Percentiles rank a stretch among this genome's conserved stretches.
phyloP scores from a whole-genome alignment of 495 filamentous ascomycete species.

The Xanthoparmelia taractica region DNA sequence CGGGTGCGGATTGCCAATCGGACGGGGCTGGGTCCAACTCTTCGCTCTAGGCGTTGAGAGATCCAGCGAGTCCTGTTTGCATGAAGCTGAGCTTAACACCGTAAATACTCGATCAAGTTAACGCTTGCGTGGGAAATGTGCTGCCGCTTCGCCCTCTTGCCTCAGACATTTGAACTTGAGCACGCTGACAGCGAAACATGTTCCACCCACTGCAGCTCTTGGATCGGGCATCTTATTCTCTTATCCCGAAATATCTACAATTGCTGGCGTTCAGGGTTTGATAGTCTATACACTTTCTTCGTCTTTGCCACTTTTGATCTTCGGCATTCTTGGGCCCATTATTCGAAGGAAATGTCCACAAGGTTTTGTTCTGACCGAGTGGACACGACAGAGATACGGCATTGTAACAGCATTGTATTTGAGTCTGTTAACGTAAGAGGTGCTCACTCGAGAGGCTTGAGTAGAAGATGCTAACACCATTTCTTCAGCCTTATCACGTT shows the following conservation, averaged over 20 bases:
- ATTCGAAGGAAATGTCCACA: slow-evolving; percentile 66
- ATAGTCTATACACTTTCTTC: slow-evolving; percentile 64
- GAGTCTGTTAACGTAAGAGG: slow-evolving; percentile 52
- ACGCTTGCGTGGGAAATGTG: slow-evolving; percentile 91
- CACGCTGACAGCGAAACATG: slow-evolving; percentile 30
- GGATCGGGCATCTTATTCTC: slow-evolving; percentile 71
- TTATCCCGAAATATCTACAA: slow-evolving; percentile 72
- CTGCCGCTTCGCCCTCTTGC: slow-evolving; percentile 56
- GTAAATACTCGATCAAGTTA: slow-evolving; percentile 91
- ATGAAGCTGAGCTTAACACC: slow-evolving; percentile 82
- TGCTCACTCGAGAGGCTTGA: neutral
- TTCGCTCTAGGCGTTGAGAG: slow-evolving; percentile 25
- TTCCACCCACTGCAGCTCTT: slow-evolving; percentile 47
- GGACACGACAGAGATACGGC: slow-evolving; percentile 59
- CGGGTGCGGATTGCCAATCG: slow-evolving; percentile 61
- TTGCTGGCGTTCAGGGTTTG: slow-evolving; percentile 65
- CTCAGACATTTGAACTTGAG: slow-evolving; percentile 18
- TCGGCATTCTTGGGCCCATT: slow-evolving; percentile 61
- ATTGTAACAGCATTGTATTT: slow-evolving; percentile 55
- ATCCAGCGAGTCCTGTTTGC: slow-evolving; percentile 26
- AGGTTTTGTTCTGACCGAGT: slow-evolving; percentile 73
- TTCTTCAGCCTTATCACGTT: slow-evolving; percentile 52
- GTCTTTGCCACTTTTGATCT: slow-evolving; percentile 57
- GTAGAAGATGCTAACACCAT: neutral
- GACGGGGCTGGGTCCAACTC: slow-evolving; percentile 40